Base-by-base conservation (phyloP, 2,329 filamentous ascomycete species). In the Sporothrix variecibatus region DNA sequence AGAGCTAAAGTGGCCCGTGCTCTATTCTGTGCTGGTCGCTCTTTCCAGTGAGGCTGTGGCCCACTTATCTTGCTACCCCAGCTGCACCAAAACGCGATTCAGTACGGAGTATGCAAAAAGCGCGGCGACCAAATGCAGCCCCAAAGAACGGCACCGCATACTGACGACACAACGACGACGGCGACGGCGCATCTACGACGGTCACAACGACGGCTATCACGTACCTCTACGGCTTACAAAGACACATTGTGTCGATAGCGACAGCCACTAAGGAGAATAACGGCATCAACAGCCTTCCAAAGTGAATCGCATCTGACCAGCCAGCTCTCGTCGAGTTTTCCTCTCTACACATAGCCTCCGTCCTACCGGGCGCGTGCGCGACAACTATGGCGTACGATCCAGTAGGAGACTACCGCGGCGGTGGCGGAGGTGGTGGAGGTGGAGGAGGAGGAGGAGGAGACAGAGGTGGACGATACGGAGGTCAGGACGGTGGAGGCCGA, bases 301-400 rank as follows among this genome's bases (percentile, higher is more conserved):
- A 28, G n/a, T 43, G 34, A 34, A 17, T 15, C 53, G 69, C 38
- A 49, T 68, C 28, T 60, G 38, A 34, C 9, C 20, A 17, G 17
- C 20, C 11, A 31, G 15, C 38, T 5, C 40, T n/a, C 7, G 9
- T 43, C 31, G 20, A 40, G 49, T n/a, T 46, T 23, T 15, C 20
- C 58, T n/a, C 60, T 12, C 28, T 23, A 9, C 26, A 53, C 62
- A 46, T 15, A 28, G 71, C 65, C 70, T 67, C 26, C 65, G 73
- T 26, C 56, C 51, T 34, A 62, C n/a, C 67, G 49, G 73, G 68
- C 69, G 73, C 40, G 64, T 69, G 72, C 72, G 76, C 75, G 43
- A 53, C 34, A 20, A 40, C 71, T 53, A 78, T 78, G 77, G 76
- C 77, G 72, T 78, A 78, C 75, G 76, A 78, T 71, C 65, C 76